Evolutionary conservation across 495 filamentous ascomycete genomes (phyloP).

Genomic region (Aspergillus sclerotioniger): DNA sequence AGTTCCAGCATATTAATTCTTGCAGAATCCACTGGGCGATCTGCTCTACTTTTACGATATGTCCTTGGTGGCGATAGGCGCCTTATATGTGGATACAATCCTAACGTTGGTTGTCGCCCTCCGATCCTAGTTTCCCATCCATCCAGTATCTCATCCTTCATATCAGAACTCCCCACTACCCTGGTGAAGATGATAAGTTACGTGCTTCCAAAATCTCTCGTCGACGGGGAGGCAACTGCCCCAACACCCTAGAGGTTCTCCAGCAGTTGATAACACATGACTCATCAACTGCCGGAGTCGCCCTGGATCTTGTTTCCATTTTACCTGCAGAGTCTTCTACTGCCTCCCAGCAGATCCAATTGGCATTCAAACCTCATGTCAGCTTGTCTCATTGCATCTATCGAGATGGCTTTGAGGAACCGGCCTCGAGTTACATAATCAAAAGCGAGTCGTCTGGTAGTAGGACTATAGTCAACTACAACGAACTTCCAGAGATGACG

Average conservation of each 20-base stretch:
- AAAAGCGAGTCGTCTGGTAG: constrained; percentile 57
- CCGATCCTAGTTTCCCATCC: constrained; percentile 5
- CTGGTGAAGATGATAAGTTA: constrained; percentile 68
- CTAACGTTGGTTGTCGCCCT: constrained; percentile 51
- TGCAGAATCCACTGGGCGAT: neutral
- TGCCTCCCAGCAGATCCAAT: constrained; percentile 37
- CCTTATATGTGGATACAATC: constrained; percentile 68
- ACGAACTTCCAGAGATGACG: constrained; percentile 64
- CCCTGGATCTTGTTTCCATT: constrained; percentile 41
- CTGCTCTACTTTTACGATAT: constrained; percentile 3
- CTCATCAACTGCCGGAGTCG: constrained; percentile 6
- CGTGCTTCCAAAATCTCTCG: constrained; percentile 57
- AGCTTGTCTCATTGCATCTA: constrained; percentile 57
- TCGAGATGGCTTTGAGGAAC: constrained; percentile 51
- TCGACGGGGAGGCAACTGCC: constrained; percentile 70
- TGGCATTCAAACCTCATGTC: constrained; percentile 42
- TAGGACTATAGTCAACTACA: constrained; percentile 69
- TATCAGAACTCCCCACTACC: constrained; percentile 61
- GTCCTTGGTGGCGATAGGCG: constrained; percentile 58
- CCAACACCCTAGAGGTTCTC: constrained; percentile 68
- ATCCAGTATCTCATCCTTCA: constrained; percentile 8
- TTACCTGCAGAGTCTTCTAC: constrained; percentile 42
- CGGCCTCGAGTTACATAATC: constrained; percentile 71
- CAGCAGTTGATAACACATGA: constrained; percentile 50
- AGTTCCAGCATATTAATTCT: neutral